phyloP scores from a whole-genome alignment of 495 filamentous ascomycete species.

The Daldinia bambusicola region DNA sequence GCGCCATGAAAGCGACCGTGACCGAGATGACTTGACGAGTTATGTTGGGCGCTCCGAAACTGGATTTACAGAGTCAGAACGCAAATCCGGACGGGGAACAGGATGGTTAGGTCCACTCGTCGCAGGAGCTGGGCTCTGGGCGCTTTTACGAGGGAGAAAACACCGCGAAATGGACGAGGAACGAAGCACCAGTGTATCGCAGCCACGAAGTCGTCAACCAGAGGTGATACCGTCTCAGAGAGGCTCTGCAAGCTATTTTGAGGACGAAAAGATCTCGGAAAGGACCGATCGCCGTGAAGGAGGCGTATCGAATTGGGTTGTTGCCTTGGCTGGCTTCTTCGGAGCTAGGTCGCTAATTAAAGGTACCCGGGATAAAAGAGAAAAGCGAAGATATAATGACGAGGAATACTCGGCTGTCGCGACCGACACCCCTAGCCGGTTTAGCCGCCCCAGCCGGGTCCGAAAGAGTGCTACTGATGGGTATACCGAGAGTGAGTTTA shows the following conservation, averaged over 20 bases:
- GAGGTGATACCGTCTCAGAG: slow-evolving; percentile 62
- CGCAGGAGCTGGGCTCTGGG: slow-evolving; percentile 69
- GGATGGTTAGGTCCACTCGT: slow-evolving; percentile 61
- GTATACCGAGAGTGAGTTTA: slow-evolving; percentile 59
- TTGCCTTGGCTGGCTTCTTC: slow-evolving; percentile 72
- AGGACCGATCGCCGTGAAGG: slow-evolving; percentile 52
- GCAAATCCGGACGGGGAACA: slow-evolving; percentile 59
- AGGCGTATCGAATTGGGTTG: slow-evolving; percentile 71
- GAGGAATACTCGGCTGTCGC: slow-evolving; percentile 68
- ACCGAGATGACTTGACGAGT: slow-evolving; percentile 48
- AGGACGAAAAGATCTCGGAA: slow-evolving; percentile 70
- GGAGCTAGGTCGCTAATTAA: slow-evolving; percentile 74
- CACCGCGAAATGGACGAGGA: slow-evolving; percentile 53
- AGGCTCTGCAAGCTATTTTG: slow-evolving; percentile 62
- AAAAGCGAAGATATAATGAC: slow-evolving; percentile 65
- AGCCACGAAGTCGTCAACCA: slow-evolving; percentile 47
- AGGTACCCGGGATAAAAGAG: slow-evolving; percentile 69
- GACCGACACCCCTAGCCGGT: slow-evolving; percentile 61
- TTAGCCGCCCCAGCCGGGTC: slow-evolving; percentile 50
- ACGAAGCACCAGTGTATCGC: slow-evolving; percentile 47
- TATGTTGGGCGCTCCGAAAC: slow-evolving; percentile 54
- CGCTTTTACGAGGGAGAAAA: slow-evolving; percentile 61
- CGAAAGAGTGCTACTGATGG: slow-evolving; percentile 44
- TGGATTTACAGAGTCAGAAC: slow-evolving; percentile 47
- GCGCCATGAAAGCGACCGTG: slow-evolving; percentile 62